Conservation (phyloP, 2,329 filamentous ascomycete species). For the Dendryphion nanum region DNA sequence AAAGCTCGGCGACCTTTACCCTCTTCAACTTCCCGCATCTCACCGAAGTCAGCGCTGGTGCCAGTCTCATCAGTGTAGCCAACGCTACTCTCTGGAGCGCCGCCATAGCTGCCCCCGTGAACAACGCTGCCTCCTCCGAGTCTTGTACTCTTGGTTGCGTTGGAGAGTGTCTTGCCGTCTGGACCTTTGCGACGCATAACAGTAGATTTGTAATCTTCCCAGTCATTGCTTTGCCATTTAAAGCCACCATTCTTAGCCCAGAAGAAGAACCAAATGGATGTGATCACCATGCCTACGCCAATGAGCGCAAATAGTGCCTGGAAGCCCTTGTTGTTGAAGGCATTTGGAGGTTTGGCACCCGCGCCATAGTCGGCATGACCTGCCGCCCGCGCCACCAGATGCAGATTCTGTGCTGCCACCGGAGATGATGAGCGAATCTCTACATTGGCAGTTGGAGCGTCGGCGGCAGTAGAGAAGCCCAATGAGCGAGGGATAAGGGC, state of each 20-base stretch:
- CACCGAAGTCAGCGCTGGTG: conserved; percentile 44
- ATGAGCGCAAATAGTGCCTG: conserved; percentile 85
- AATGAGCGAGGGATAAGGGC: conserved; percentile 17
- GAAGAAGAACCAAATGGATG: conserved; percentile 92
- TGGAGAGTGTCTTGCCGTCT: conserved; percentile 80
- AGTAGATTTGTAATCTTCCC: conserved; percentile 98
- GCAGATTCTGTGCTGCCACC: conserved; percentile 27
- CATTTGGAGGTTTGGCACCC: conserved; percentile 35
- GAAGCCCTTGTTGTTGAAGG: conserved; percentile 58
- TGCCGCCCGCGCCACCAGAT: conserved; percentile 24
- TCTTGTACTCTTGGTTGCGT: conserved; percentile 77
- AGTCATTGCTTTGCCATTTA: conserved; percentile 79
- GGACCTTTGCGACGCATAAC: conserved; percentile 86
- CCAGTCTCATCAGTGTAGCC: conserved; percentile 48
- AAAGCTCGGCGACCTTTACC: conserved; percentile 41
- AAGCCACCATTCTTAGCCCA: conserved; percentile 97
- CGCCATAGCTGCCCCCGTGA: conserved; percentile 58
- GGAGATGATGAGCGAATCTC: conserved; percentile 25
- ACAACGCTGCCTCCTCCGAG: conserved; percentile 83
- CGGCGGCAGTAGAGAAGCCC: conserved; percentile 3
- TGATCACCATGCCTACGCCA: conserved; percentile 71
- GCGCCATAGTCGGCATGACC: conserved; percentile 24
- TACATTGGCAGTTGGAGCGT: conserved; percentile 25
- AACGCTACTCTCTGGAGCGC: conserved; percentile 34
- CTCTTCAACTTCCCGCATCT: conserved; percentile 41